A percentile compares a stretch with the other conserved stretches of the same genome.
Evolutionary conservation across 306 rosid genomes (phyloP).

Genomic region (Echinosophora koreensis): DNA sequence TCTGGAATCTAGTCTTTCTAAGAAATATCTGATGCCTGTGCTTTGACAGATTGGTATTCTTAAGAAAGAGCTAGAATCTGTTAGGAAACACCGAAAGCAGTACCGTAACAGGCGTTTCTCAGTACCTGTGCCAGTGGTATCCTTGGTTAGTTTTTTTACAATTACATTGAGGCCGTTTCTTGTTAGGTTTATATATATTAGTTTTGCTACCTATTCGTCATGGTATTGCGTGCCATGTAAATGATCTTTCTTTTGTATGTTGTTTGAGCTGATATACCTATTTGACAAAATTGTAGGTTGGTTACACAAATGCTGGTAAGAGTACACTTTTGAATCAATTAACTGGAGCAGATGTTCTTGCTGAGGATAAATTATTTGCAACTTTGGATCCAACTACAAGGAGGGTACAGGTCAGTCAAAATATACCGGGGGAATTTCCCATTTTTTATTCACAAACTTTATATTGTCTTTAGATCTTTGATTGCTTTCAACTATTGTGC

Average conservation of each 20-base stretch:
- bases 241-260: constrained; percentile 18
- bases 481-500: constrained; percentile 40
- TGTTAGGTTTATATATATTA: constrained; percentile 18
- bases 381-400: constrained; percentile 98
- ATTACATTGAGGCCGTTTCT: constrained; percentile 23
- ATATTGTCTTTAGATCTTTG: constrained; percentile 5
- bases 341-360: constrained; percentile 95
- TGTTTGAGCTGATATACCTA: constrained; percentile 35
- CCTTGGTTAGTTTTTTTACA: constrained; percentile 69
- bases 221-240: constrained; percentile 17
- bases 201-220: neutral
- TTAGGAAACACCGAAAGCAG: constrained; percentile 91
- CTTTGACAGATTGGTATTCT: constrained; percentile 80
- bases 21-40: constrained; percentile 36
- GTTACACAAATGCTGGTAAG: constrained; percentile 99
- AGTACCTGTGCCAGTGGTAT: constrained; percentile 93
- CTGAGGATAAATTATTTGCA: constrained; percentile 95
- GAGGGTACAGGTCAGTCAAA: constrained; percentile 88
- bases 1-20: constrained; percentile 29
- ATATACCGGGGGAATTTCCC: constrained; percentile 35
- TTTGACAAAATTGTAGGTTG: constrained; percentile 70
- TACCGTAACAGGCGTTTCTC: constrained; percentile 81
- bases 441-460: constrained; percentile 19
- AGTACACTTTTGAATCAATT: constrained; percentile 92
- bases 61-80: constrained; percentile 84